Conservation (phyloP, 371 early-diverging fungal species). For the Mortierella sp. region DNA sequence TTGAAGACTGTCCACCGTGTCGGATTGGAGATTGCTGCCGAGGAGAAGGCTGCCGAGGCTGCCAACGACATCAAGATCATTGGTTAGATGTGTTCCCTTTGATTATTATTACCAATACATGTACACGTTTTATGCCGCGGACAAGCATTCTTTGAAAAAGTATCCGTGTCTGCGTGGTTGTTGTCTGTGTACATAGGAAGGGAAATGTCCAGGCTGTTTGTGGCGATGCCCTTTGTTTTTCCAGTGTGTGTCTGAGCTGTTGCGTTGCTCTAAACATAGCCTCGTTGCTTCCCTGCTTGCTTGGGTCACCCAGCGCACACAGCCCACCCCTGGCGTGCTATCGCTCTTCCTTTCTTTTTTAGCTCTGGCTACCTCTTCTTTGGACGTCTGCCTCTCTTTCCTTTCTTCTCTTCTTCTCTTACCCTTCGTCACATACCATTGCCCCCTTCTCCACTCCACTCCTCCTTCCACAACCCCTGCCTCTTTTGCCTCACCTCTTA, state of each 20-base stretch:
- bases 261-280: background rate
- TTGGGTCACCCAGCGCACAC: constrained; percentile 4
- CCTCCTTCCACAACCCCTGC: background rate
- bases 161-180: background rate
- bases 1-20: constrained; percentile 73
- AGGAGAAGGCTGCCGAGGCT: constrained; percentile 22
- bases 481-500: background rate
- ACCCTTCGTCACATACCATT: background rate
- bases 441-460: background rate
- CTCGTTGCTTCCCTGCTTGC: background rate
- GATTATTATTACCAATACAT: background rate
- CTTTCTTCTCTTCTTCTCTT: background rate
- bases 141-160: background rate
- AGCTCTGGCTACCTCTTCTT: background rate
- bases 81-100: constrained; percentile 7
- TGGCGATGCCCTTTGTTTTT: background rate
- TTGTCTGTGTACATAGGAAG: background rate
- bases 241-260: background rate
- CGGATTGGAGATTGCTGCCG: constrained; percentile 51
- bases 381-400: background rate
- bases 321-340: constrained; percentile 1
- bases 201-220: background rate
- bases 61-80: constrained; percentile 14
- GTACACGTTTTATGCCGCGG: background rate
- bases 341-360: background rate